These are phyloP conservation scores for Prototheca cutis DNA, from an alignment of 163 green algal genomes.

Conservation along the genomic window DNA sequence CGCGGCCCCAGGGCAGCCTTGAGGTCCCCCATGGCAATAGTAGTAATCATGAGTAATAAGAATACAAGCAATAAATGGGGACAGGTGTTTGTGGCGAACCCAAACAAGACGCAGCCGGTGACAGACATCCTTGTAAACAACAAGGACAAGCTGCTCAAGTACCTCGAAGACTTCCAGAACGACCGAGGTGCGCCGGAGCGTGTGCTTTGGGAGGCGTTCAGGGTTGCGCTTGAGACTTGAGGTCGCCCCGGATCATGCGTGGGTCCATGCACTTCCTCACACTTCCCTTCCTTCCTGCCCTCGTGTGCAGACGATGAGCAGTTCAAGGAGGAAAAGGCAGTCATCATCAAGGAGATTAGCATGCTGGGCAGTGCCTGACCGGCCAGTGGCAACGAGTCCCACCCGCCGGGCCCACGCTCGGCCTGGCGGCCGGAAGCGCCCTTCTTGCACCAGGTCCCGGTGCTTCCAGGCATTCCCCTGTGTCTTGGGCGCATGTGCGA, in stretches of 20 bases:
- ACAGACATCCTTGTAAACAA: constrained; percentile 83
- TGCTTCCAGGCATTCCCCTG: too few relatives aligned
- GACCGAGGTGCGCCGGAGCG: constrained; percentile 63
- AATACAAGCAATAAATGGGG: too few relatives aligned
- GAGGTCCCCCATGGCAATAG: background rate
- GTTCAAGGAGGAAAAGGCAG: constrained; percentile 86
- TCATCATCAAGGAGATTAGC: constrained; percentile 77
- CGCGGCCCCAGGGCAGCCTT: too few relatives aligned
- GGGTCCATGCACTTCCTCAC: too few relatives aligned
- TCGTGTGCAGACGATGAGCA: constrained; percentile 73
- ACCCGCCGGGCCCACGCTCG: too few relatives aligned
- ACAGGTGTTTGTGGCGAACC: constrained; percentile 97
- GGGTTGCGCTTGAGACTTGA: background rate
- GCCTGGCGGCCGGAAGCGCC: too few relatives aligned
- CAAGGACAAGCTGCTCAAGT: constrained; percentile 85
- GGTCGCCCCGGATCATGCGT: background rate
- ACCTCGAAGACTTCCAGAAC: constrained; percentile 80
- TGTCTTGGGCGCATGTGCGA: too few relatives aligned
- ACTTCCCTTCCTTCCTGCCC: too few relatives aligned
- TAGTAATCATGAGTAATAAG: background rate
- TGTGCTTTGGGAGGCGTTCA: background rate
- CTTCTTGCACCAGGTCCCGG: too few relatives aligned
- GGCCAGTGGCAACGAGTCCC: too few relatives aligned
- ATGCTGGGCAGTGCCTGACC: too few relatives aligned
- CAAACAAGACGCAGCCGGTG: constrained; percentile 77